Conservation (phyloP, 352 stramenopile genomes). For the Globisporangium ultimum region DNA sequence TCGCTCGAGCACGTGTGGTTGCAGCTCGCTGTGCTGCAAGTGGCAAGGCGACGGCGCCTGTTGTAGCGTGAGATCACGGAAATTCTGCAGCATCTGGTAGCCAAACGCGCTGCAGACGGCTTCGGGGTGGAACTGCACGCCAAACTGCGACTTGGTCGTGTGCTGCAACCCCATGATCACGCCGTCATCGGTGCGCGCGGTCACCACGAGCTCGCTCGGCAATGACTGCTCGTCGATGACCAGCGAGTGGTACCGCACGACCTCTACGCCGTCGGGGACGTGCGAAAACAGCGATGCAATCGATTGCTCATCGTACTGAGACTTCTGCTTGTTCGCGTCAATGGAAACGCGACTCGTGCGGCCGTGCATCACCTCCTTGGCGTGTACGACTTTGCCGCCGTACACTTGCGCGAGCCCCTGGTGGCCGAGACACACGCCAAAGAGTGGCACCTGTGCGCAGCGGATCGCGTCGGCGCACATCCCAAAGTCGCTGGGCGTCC, state of each 20-base stretch:
- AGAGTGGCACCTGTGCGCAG: slow-evolving; percentile 67
- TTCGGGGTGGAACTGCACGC: slow-evolving; percentile 98
- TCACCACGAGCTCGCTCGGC: slow-evolving; percentile 43
- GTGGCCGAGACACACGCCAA: slow-evolving; percentile 98
- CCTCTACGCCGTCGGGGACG: slow-evolving; percentile 75
- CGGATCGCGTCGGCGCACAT: slow-evolving; percentile 83
- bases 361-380: slow-evolving; percentile 92
- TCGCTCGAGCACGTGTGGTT: slow-evolving; percentile 10
- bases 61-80: slow-evolving; percentile 61
- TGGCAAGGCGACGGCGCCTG: slow-evolving; percentile 38
- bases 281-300: slow-evolving; percentile 41
- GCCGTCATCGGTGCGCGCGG: slow-evolving; percentile 61
- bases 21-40: slow-evolving; percentile 42
- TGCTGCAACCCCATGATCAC: slow-evolving; percentile 92
- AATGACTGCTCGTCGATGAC: slow-evolving; percentile 61
- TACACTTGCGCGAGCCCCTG: slow-evolving; percentile 92
- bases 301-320: background rate
- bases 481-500: slow-evolving; percentile 76
- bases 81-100: slow-evolving; percentile 89
- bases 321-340: slow-evolving; percentile 15
- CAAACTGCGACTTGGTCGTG: slow-evolving; percentile 83
- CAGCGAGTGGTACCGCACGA: slow-evolving; percentile 97
- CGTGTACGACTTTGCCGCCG: slow-evolving; percentile 76
- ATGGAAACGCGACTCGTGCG: slow-evolving; percentile 79
- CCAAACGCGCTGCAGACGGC: slow-evolving; percentile 89